Percentiles rank a stretch among this genome's conserved stretches.
Conservation (phyloP, 2,329 filamentous ascomycete genomes). For the Neofusicoccum umdonicola region DNA sequence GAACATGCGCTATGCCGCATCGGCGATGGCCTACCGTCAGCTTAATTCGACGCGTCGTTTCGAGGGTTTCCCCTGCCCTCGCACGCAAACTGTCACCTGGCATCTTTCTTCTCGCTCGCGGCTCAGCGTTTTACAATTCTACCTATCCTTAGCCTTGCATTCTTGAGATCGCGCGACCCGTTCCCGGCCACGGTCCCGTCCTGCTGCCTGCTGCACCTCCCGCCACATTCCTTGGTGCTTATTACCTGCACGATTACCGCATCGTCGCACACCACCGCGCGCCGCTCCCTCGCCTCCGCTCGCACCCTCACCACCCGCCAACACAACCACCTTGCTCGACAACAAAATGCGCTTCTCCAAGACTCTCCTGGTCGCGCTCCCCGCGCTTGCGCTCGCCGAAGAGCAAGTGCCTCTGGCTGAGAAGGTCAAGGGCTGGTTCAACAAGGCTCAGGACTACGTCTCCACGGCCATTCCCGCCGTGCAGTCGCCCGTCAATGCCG, state of each 20-base stretch:
- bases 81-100: slow-evolving; percentile 5
- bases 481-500: slow-evolving; percentile 43
- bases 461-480: slow-evolving; percentile 49
- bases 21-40: background rate
- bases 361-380: slow-evolving; percentile 51
- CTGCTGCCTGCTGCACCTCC: background rate
- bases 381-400: slow-evolving; percentile 50
- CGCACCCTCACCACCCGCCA: background rate
- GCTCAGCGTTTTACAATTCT: background rate
- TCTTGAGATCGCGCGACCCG: background rate
- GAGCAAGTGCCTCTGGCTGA: slow-evolving; percentile 62
- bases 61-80: slow-evolving; percentile 9
- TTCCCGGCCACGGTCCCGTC: background rate
- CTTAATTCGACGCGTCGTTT: slow-evolving; percentile 16
- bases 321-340: background rate
- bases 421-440: slow-evolving; percentile 56
- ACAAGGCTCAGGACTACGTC: slow-evolving; percentile 55
- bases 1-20: background rate
- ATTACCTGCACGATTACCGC: slow-evolving; percentile 18
- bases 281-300: background rate
- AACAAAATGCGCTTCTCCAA: slow-evolving; percentile 24
- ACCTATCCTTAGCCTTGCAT: slow-evolving; percentile 11
- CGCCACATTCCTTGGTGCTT: slow-evolving; percentile 6
- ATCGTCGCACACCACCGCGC: slow-evolving; percentile 13
- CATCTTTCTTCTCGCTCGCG: slow-evolving; percentile 5